These are phyloP conservation scores for Penicillium nucicola DNA, from an alignment of 495 filamentous ascomycete species.

Conservation along the genomic window DNA sequence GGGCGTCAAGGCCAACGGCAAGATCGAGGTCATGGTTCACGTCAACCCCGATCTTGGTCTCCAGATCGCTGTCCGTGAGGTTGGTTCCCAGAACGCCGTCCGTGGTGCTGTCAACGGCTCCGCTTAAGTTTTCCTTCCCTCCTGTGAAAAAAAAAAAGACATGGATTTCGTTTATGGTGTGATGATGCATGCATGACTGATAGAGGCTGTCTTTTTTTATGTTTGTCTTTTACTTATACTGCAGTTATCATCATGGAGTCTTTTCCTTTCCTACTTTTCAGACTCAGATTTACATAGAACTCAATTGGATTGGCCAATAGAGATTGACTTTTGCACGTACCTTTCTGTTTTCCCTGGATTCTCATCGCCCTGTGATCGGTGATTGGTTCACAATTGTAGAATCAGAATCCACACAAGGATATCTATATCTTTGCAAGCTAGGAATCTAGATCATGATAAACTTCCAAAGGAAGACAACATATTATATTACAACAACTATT, in stretches of 20 bases:
- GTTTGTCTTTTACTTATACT: slow-evolving; percentile 13
- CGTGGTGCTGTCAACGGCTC: slow-evolving; percentile 62
- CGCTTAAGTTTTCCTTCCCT: slow-evolving; percentile 24
- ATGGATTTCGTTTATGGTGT: slow-evolving; percentile 29
- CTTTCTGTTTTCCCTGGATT: not conserved
- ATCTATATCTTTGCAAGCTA: not conserved
- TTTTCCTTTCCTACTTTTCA: slow-evolving; percentile 14
- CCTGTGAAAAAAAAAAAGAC: slow-evolving; percentile 9
- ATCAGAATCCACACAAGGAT: not conserved
- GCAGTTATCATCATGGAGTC: slow-evolving; percentile 21
- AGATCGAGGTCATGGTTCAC: slow-evolving; percentile 90
- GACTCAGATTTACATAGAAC: slow-evolving; percentile 17
- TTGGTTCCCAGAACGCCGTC: slow-evolving; percentile 81
- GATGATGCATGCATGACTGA: slow-evolving; percentile 34
- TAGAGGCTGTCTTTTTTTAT: slow-evolving; percentile 26
- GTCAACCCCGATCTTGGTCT: slow-evolving; percentile 74
- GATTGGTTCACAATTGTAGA: not conserved
- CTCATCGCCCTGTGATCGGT: too few species aligned
- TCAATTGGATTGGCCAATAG: slow-evolving; percentile 20
- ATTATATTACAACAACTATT: slow-evolving; percentile 30
- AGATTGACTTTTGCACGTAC: slow-evolving; percentile 7
- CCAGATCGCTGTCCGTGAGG: slow-evolving; percentile 76
- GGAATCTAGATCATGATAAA: not conserved
- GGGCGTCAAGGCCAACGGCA: slow-evolving; percentile 80
- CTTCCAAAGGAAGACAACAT: not conserved